Percentiles rank a stretch among this genome's conserved stretches.
These are phyloP conservation scores for Gentiana macrophylla DNA, from an alignment of 257 asterid species.

Conservation along the genomic window DNA sequence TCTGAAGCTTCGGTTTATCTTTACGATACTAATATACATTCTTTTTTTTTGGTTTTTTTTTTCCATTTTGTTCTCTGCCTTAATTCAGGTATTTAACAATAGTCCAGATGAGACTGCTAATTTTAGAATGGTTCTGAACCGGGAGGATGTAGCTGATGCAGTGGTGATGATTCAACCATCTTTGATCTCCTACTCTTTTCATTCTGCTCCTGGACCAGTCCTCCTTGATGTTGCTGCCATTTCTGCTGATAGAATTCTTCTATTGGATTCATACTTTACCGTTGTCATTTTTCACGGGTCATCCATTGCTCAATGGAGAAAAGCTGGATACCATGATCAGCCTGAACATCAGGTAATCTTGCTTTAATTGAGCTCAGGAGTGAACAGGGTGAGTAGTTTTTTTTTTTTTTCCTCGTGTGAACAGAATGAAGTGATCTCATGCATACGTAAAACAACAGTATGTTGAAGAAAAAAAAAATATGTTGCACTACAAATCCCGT, in stretches of 20 bases:
- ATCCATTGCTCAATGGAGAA: constrained; percentile 92
- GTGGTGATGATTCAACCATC: constrained; percentile 99
- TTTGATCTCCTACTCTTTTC: constrained; percentile 87
- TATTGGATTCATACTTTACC: constrained; percentile 87
- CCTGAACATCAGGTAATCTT: constrained; percentile 76
- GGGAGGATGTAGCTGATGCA: constrained; percentile 88
- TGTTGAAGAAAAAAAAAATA: too few species aligned
- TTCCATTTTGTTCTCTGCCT: background rate
- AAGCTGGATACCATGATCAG: constrained; percentile 85
- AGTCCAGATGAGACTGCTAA: constrained; percentile 98
- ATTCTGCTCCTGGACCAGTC: constrained; percentile 87
- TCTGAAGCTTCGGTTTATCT: constrained; percentile 2
- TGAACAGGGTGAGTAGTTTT: too few species aligned
- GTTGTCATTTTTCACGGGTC: constrained; percentile 93
- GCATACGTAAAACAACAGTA: too few species aligned
- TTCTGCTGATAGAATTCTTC: constrained; percentile 89
- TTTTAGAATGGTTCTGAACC: constrained; percentile 82
- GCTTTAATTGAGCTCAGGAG: too few species aligned
- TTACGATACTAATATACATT: background rate
- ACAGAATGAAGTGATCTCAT: too few species aligned
- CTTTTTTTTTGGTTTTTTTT: background rate
- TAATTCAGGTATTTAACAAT: constrained; percentile 81
- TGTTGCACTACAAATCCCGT: too few species aligned
- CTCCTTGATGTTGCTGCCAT: constrained; percentile 92
- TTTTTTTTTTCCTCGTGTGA: too few species aligned